Conservation (phyloP, 1,284 basidiomycete species). For the Trametes pubescens region DNA sequence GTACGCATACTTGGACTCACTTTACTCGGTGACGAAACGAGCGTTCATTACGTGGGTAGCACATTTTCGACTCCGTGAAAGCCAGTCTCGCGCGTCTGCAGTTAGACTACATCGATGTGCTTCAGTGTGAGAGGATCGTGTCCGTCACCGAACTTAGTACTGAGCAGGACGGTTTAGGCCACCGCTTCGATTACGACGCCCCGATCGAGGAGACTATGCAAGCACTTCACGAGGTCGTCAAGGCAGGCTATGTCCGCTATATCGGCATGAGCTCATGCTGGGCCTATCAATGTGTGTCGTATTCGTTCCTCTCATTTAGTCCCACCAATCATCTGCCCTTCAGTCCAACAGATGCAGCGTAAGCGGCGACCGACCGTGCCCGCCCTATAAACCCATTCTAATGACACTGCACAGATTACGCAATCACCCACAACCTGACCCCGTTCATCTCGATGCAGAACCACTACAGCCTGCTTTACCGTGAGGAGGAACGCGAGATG, state of each 20-base stretch:
- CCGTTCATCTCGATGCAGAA: constrained; percentile 53
- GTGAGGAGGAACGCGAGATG: constrained; percentile 50
- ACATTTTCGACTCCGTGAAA: constrained; percentile 53
- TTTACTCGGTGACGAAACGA: background rate
- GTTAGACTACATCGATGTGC: constrained; percentile 53
- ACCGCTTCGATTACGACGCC: constrained; percentile 40
- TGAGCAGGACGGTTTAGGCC: constrained; percentile 28
- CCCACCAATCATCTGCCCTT: background rate
- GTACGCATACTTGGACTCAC: constrained; percentile 22
- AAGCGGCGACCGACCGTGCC: background rate
- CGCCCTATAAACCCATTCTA: background rate
- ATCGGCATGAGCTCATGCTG: constrained; percentile 50
- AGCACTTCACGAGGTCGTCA: constrained; percentile 47
- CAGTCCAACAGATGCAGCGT: constrained; percentile 42
- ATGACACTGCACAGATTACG: constrained; percentile 35
- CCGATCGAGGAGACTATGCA: constrained; percentile 45
- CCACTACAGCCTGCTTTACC: constrained; percentile 45
- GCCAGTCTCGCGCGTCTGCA: constrained; percentile 48
- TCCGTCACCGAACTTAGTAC: too few species aligned
- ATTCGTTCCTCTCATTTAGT: background rate
- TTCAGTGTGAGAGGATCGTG: constrained; percentile 37
- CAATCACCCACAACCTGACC: constrained; percentile 41
- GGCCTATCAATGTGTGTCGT: constrained; percentile 38
- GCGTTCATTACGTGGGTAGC: constrained; percentile 35
- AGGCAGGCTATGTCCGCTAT: constrained; percentile 47